These are phyloP conservation scores for Brassica carinata DNA, from an alignment of 345 rosid genomes.

Conservation along the genomic window DNA sequence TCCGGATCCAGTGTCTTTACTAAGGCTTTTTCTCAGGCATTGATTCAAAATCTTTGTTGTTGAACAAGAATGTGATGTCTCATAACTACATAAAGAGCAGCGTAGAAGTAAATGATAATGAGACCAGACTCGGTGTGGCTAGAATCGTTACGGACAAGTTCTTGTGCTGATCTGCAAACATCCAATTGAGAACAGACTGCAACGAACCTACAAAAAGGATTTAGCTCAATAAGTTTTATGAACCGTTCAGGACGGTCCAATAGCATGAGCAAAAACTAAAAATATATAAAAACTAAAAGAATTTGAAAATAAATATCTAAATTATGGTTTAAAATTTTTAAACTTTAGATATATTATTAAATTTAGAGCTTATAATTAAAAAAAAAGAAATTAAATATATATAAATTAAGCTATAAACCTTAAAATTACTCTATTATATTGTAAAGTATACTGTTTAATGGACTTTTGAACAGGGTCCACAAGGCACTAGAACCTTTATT, in stretches of 20 bases:
- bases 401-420: no score
- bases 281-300: no score
- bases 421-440: no score
- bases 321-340: constrained; percentile 25
- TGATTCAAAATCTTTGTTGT: constrained; percentile 48
- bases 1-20: constrained; percentile 51
- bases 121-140: constrained; percentile 55
- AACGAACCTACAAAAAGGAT: background rate
- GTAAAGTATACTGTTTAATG: no score
- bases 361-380: no score
- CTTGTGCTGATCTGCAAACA: constrained; percentile 46
- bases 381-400: no score
- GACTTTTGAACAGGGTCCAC: no score
- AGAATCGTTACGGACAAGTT: constrained; percentile 57
- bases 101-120: constrained; percentile 52
- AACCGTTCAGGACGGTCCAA: no score
- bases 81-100: constrained; percentile 56
- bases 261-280: no score
- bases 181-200: constrained; percentile 62
- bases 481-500: constrained; percentile 28
- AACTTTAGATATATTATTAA: no score
- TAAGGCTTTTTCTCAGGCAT: constrained; percentile 46
- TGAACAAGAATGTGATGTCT: constrained; percentile 57
- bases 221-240: no score
- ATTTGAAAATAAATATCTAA: no score